phyloP scores from a whole-genome alignment of 371 early-diverging fungal genomes.

The Mucor racemosus region DNA sequence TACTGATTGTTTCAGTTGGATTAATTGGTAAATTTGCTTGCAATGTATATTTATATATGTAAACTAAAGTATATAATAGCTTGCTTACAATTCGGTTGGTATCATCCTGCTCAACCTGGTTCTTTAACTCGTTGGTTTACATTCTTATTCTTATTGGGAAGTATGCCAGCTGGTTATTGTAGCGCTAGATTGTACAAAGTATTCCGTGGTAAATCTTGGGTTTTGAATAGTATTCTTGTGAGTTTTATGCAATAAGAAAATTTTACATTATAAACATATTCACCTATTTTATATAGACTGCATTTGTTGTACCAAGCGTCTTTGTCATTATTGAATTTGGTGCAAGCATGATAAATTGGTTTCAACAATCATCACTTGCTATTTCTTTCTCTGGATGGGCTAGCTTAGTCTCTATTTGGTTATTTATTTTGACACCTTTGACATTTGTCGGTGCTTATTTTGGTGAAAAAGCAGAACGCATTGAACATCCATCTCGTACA shows the following conservation, averaged over 20 bases:
- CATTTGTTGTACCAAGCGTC: conserved; percentile 35
- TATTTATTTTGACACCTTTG: conserved; percentile 33
- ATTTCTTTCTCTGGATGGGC: conserved; percentile 48
- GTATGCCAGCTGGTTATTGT: conserved; percentile 43
- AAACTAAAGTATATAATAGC: background rate
- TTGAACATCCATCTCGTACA: conserved; percentile 48
- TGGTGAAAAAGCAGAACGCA: conserved; percentile 40
- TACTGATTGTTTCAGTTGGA: conserved; percentile 22
- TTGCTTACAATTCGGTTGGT: conserved; percentile 23
- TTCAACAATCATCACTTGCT: conserved; percentile 44
- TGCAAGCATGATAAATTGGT: conserved; percentile 39
- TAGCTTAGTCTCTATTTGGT: conserved; percentile 34
- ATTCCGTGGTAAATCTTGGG: conserved; percentile 52
- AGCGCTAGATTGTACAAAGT: conserved; percentile 51
- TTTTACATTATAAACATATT: background rate
- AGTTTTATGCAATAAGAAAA: background rate
- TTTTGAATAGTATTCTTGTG: conserved; percentile 48
- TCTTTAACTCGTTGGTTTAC: conserved; percentile 31
- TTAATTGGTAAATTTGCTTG: conserved; percentile 26
- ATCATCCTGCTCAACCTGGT: conserved; percentile 47
- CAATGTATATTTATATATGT: background rate
- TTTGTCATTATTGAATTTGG: conserved; percentile 27
- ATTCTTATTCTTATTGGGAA: conserved; percentile 32
- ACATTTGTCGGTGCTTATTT: conserved; percentile 44
- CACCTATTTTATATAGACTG: conserved; percentile 27